These are phyloP conservation scores for Penicillium fuscoglaucum DNA, from an alignment of 2,329 filamentous ascomycete genomes.

Conservation along the genomic window DNA sequence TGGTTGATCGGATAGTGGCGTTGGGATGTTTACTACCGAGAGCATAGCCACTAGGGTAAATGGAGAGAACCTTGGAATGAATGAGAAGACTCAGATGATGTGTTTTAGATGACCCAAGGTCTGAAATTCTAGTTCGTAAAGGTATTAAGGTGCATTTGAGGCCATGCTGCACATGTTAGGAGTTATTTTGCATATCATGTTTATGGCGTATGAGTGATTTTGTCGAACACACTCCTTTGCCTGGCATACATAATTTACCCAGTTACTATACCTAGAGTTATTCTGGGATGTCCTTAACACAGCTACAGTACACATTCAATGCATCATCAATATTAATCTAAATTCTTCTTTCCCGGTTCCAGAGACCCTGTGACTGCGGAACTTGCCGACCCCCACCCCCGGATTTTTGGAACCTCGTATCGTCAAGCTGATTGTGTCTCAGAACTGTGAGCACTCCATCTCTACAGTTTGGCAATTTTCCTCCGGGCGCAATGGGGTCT, in stretches of 20 bases:
- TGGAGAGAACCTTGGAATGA: background rate
- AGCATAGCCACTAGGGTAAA: background rate
- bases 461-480: background rate
- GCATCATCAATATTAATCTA: no score
- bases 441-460: background rate
- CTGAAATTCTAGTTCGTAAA: background rate
- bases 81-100: background rate
- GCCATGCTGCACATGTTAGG: background rate
- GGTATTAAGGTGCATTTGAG: background rate
- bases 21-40: slow-evolving; percentile 1
- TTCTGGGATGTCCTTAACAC: no score
- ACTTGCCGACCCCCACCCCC: background rate
- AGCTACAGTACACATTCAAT: background rate
- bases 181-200: background rate
- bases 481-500: background rate
- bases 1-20: background rate
- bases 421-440: background rate
- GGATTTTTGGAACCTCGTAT: background rate
- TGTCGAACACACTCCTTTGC: no score
- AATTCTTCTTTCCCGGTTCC: background rate
- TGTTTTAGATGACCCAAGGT: background rate
- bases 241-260: no score
- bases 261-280: background rate
- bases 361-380: background rate
- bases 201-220: background rate